phyloP scores from a whole-genome alignment of 768 basidiomycete genomes.

The Collybia nuda region DNA sequence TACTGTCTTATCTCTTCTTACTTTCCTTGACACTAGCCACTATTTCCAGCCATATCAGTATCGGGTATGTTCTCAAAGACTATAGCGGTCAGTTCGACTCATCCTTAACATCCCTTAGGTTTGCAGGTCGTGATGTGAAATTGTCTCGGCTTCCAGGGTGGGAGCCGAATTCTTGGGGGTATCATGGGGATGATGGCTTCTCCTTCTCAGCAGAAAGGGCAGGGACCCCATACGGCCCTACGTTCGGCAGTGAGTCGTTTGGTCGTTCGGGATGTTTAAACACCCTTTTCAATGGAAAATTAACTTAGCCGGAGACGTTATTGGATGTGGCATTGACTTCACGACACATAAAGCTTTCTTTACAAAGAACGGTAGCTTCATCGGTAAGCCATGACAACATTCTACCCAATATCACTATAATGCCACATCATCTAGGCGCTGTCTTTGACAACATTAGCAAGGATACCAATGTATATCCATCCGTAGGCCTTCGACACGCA shows the following conservation, averaged over 20 bases:
- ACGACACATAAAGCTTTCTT: constrained; percentile 79
- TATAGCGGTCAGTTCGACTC: not conserved
- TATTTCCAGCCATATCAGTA: constrained; percentile 64
- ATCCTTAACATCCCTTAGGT: constrained; percentile 38
- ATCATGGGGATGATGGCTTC: constrained; percentile 87
- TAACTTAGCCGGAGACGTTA: constrained; percentile 71
- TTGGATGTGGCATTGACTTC: constrained; percentile 95
- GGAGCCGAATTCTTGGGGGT: constrained; percentile 88
- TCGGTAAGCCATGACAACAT: constrained; percentile 46
- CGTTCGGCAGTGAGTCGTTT: constrained; percentile 68
- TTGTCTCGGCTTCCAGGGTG: constrained; percentile 81
- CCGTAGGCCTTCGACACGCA: constrained; percentile 82
- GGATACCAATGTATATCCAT: constrained; percentile 71
- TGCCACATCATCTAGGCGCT: constrained; percentile 39
- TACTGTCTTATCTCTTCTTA: constrained; percentile 2
- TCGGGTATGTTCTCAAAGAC: constrained; percentile 56
- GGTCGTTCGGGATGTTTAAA: not conserved
- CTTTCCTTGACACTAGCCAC: constrained; percentile 14
- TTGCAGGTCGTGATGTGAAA: constrained; percentile 64
- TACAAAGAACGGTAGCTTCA: constrained; percentile 80
- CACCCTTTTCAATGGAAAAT: constrained; percentile 6
- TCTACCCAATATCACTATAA: not conserved
- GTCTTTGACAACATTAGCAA: constrained; percentile 75
- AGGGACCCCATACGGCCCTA: constrained; percentile 73
- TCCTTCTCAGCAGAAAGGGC: constrained; percentile 73